A percentile compares a stretch with the other conserved stretches of the same genome.
These are phyloP conservation scores for Keithomyces neogunnii DNA, from an alignment of 2,329 filamentous ascomycete genomes.

Conservation along the genomic window DNA sequence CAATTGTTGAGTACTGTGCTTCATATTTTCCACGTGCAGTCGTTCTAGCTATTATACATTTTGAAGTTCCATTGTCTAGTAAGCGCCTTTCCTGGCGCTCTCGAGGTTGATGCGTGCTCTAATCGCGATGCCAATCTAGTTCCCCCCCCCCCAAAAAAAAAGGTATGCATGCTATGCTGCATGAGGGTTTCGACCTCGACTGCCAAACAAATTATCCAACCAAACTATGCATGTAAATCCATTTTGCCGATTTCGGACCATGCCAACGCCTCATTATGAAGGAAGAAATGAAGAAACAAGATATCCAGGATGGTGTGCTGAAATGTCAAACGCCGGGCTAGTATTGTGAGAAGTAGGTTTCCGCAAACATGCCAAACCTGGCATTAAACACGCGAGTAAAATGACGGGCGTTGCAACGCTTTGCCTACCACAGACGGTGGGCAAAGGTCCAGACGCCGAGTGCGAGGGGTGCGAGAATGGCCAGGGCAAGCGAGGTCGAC, in stretches of 20 bases:
- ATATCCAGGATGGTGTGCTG: not conserved
- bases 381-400: not conserved
- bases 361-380: not conserved
- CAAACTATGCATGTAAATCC: not conserved
- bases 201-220: no score
- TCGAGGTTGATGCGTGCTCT: no score
- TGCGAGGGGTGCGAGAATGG: slow-evolving; percentile 17
- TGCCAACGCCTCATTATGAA: slow-evolving; percentile 1
- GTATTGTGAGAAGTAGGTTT: not conserved
- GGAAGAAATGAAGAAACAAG: not conserved
- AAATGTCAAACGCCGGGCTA: not conserved
- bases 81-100: no score
- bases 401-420: not conserved
- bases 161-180: no score
- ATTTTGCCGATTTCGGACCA: not conserved
- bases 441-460: slow-evolving; percentile 16
- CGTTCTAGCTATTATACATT: no score
- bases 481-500: slow-evolving; percentile 6
- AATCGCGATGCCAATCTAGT: no score
- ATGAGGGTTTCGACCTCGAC: no score
- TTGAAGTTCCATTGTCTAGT: no score
- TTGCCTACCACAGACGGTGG: slow-evolving; percentile 5
- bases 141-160: not conserved
- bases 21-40: no score
- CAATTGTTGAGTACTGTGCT: no score